Conservation (phyloP, 129 eudicot genomes). For the Calendula officinalis region DNA sequence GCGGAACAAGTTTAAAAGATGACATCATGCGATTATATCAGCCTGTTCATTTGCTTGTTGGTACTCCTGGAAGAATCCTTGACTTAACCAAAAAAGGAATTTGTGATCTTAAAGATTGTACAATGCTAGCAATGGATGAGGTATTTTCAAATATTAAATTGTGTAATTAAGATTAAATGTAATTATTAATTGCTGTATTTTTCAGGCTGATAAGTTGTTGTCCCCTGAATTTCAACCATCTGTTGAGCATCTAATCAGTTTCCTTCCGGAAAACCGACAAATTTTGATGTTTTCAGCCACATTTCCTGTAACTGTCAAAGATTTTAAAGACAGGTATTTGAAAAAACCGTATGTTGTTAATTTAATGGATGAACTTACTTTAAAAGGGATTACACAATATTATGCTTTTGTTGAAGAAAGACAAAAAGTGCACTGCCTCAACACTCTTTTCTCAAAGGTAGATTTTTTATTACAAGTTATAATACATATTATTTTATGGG, state of each 20-base stretch:
- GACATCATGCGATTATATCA: conserved; percentile 77
- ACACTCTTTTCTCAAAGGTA: conserved; percentile 78
- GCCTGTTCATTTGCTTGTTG: conserved; percentile 76
- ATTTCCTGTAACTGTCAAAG: conserved; percentile 75
- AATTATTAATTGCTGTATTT: background rate
- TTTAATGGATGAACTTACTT: conserved; percentile 80
- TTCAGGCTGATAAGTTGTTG: conserved; percentile 78
- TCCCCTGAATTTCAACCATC: conserved; percentile 80
- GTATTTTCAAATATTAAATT: conserved; percentile 22
- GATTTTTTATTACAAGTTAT: conserved; percentile 2
- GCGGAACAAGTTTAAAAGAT: conserved; percentile 77
- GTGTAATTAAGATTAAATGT: background rate
- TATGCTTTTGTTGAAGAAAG: conserved; percentile 86
- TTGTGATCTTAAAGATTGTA: conserved; percentile 49
- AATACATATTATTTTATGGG: conserved; percentile 19
- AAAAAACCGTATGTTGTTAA: conserved; percentile 65
- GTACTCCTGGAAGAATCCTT: conserved; percentile 81
- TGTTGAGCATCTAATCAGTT: conserved; percentile 53
- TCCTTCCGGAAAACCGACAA: conserved; percentile 63
- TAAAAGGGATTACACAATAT: conserved; percentile 71
- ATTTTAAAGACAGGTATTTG: conserved; percentile 61
- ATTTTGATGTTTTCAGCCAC: conserved; percentile 82
- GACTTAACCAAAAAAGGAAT: conserved; percentile 64
- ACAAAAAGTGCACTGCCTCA: conserved; percentile 78
- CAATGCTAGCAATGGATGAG: conserved; percentile 81